Percentiles rank a stretch among this genome's conserved stretches.
Evolutionary conservation across 2,329 filamentous ascomycete species (phyloP).

Genomic region (Didymella pinodella): DNA sequence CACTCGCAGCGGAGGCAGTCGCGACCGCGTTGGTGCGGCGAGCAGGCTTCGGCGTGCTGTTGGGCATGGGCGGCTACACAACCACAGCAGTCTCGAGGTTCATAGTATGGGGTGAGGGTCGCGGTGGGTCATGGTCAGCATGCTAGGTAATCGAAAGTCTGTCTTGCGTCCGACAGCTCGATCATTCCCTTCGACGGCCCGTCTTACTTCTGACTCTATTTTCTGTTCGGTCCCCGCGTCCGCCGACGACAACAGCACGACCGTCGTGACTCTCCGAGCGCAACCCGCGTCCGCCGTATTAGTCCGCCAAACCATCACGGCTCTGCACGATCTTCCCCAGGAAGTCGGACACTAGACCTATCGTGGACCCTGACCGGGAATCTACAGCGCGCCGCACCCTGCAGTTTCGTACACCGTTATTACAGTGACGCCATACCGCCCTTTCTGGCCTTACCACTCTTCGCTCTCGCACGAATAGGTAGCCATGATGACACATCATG

Average conservation of each 20-base stretch:
- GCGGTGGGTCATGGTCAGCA: constrained; percentile 12
- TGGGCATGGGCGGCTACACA: constrained; percentile 32
- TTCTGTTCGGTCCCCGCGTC: constrained; percentile 9
- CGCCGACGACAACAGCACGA: constrained; percentile 7
- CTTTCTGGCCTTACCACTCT: neutral
- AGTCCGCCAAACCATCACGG: constrained; percentile 25
- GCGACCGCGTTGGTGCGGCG: constrained; percentile 25
- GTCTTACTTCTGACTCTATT: constrained; percentile 6
- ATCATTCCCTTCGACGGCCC: neutral
- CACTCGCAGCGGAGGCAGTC: constrained; percentile 10
- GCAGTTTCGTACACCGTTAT: neutral
- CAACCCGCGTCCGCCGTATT: constrained; percentile 30
- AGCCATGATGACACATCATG: constrained; percentile 2
- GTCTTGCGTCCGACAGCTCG: constrained; percentile 3
- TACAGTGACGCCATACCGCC: constrained; percentile 8
- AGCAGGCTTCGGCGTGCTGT: constrained; percentile 20
- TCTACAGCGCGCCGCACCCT: neutral
- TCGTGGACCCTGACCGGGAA: neutral
- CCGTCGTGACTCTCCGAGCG: constrained; percentile 1
- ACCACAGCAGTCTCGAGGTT: constrained; percentile 13
- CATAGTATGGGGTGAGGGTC: neutral
- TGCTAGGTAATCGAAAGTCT: neutral
- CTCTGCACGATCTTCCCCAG: constrained; percentile 11
- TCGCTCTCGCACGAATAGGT: neutral
- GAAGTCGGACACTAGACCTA: constrained; percentile 6